Percentiles rank a stretch among this genome's conserved stretches.
These are phyloP conservation scores for Ascocoryne sarcoides DNA, from an alignment of 2,329 filamentous ascomycete species.

Conservation along the genomic window DNA sequence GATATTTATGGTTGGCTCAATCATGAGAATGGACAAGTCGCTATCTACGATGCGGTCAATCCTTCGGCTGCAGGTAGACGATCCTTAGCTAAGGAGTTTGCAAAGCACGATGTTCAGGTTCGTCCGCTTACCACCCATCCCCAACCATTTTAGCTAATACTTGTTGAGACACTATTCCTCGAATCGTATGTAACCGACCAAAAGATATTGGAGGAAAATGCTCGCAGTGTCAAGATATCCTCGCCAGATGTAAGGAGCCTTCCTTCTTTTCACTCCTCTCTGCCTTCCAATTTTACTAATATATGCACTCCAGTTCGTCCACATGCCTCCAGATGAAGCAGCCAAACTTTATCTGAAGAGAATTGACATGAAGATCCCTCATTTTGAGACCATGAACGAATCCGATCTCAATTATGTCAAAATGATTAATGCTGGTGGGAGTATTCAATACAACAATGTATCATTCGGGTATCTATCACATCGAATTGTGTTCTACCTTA, in stretches of 20 bases:
- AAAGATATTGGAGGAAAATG: conserved; percentile 90
- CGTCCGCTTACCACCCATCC: conserved; percentile 9
- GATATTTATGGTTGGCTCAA: conserved; percentile 96
- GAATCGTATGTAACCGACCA: conserved; percentile 94
- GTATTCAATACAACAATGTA: conserved; percentile 93
- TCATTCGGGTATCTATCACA: conserved; percentile 95
- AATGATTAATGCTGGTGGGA: conserved; percentile 95
- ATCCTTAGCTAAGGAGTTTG: conserved; percentile 87
- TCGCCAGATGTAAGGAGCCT: conserved; percentile 68
- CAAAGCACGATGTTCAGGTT: conserved; percentile 92
- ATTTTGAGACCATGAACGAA: conserved; percentile 96
- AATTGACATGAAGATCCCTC: conserved; percentile 86
- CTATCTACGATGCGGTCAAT: conserved; percentile 97
- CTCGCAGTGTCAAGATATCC: conserved; percentile 93
- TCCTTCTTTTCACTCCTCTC: background rate
- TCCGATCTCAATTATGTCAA: conserved; percentile 94
- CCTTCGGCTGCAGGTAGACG: conserved; percentile 74
- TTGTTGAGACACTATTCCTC: conserved; percentile 75
- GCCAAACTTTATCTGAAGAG: conserved; percentile 84
- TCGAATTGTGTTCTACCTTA: conserved; percentile 94
- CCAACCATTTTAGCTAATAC: conserved; percentile 7
- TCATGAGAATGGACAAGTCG: conserved; percentile 94
- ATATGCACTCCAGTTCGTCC: conserved; percentile 65
- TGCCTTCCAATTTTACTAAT: too few species aligned
- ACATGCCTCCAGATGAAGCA: conserved; percentile 86